phyloP scores from a whole-genome alignment of 2,329 filamentous ascomycete genomes.

The Aspergillus sp. region DNA sequence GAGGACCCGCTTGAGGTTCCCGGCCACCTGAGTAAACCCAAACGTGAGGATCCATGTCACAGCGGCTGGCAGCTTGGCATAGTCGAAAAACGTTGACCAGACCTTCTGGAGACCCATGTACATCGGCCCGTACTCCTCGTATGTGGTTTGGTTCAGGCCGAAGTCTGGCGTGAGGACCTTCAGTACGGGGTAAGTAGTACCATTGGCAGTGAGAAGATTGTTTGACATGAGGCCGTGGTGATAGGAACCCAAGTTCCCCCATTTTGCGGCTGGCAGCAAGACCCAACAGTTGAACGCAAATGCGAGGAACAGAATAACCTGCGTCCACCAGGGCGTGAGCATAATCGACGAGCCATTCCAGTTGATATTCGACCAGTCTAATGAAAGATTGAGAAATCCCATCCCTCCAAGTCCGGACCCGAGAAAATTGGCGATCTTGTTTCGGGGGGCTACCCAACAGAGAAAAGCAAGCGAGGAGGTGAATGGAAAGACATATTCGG shows the following conservation, averaged over 20 bases:
- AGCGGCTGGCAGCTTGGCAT: slow-evolving; percentile 51
- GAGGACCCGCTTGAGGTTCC: slow-evolving; percentile 39
- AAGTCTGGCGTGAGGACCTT: slow-evolving; percentile 37
- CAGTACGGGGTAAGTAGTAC: slow-evolving; percentile 39
- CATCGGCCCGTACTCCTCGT: slow-evolving; percentile 44
- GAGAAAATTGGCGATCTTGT: slow-evolving; percentile 52
- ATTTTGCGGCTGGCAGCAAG: slow-evolving; percentile 52
- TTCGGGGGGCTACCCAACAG: slow-evolving; percentile 56
- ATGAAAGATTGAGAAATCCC: slow-evolving; percentile 52
- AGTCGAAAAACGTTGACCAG: slow-evolving; percentile 55
- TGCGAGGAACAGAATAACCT: slow-evolving; percentile 49
- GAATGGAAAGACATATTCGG: slow-evolving; percentile 54
- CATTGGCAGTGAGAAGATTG: slow-evolving; percentile 44
- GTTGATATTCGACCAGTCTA: slow-evolving; percentile 56
- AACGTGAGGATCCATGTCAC: slow-evolving; percentile 53
- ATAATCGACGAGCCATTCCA: slow-evolving; percentile 42
- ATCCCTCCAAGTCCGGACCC: slow-evolving; percentile 55
- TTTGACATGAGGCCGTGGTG: slow-evolving; percentile 53
- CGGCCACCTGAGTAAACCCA: slow-evolving; percentile 42
- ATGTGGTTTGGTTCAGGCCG: slow-evolving; percentile 44
- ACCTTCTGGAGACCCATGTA: slow-evolving; percentile 51
- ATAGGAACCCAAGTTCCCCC: slow-evolving; percentile 46
- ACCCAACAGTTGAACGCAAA: slow-evolving; percentile 53
- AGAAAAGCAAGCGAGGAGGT: slow-evolving; percentile 53
- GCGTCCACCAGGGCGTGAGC: slow-evolving; percentile 53